These are phyloP conservation scores for Cystobasidium ongulense DNA, from an alignment of 768 basidiomycete species.

Conservation along the genomic window DNA sequence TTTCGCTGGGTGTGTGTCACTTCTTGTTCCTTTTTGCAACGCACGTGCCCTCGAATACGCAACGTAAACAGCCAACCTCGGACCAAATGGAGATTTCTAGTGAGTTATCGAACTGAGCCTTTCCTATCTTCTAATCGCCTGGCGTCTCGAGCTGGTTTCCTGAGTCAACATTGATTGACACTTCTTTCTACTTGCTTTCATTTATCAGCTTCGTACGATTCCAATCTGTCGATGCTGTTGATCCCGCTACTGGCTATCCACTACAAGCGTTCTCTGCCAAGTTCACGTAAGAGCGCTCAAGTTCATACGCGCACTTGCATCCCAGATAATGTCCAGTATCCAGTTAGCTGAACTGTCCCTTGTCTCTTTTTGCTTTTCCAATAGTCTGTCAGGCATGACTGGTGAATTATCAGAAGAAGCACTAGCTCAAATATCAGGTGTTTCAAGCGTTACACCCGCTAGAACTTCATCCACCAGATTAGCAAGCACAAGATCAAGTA, in stretches of 20 bases:
- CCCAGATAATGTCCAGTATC: too few relatives aligned
- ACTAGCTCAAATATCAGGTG: background rate
- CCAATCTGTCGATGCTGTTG: background rate
- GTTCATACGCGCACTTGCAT: too few relatives aligned
- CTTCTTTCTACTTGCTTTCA: background rate
- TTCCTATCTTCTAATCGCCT: background rate
- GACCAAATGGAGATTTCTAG: slow-evolving; percentile 24
- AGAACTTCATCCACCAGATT: background rate
- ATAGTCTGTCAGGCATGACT: slow-evolving; percentile 21
- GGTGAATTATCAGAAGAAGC: background rate
- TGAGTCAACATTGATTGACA: background rate
- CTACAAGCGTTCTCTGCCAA: slow-evolving; percentile 31
- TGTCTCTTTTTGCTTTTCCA: background rate
- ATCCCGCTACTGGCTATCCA: slow-evolving; percentile 24
- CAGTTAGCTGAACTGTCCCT: background rate
- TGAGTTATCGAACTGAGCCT: background rate
- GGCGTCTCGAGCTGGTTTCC: too few relatives aligned
- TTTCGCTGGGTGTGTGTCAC: too few relatives aligned
- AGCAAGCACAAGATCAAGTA: background rate
- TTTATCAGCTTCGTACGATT: slow-evolving; percentile 23
- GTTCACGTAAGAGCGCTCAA: slow-evolving; percentile 24
- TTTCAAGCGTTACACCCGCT: background rate
- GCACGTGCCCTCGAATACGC: too few relatives aligned
- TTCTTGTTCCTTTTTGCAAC: background rate
- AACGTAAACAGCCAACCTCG: background rate